Evolutionary conservation across 2,329 filamentous ascomycete genomes (phyloP), one percentile per base, ranked within the genome.

Genomic region (Hortaea sp.): DNA sequence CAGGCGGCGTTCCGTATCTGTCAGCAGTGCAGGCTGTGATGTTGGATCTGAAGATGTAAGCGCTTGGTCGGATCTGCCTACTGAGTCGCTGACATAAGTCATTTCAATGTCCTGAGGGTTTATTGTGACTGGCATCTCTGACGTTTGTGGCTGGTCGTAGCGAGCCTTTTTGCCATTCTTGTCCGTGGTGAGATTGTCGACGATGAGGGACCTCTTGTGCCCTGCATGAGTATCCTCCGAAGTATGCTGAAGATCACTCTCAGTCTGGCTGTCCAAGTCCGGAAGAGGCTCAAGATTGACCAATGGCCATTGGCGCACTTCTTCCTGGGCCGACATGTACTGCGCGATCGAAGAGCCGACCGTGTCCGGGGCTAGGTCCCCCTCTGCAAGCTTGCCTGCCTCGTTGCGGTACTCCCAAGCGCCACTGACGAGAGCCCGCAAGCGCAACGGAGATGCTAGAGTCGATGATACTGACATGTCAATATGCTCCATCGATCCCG

Each of bases 401-500:
- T 60, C 63, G 49, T 37, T 59, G 6, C 56, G 54, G 7, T 66
- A 53, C 41, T 66, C 59, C 2, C 59, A 54, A 9, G 67, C 53
- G n/a, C 62, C 63, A 12, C 60, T 63, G 1, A 71, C 42, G 2
- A 69, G 59, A 3, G 66, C 62, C 31, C 64, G 61, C 12, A 67
- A 49, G 5, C 59, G 59, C 5, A 60, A 52, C 6, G 48, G 43
- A 10, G 55, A 47, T 4, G 57, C 49, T 37, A 64, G 39, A 12
- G 47, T 46, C 7, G 53, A n/a, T 5, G 50, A 52, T 5, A 72
- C 47, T 42, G 66, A 70, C 7, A 60, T 61, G 45, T 71, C 64
- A 42, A 72, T 64, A 50, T 74, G 71, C 45, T 71, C 67, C 4
- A 71, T 54, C 0, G 68, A 63, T 34, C 61, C 56, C 1, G 68